Conservation (phyloP, 768 basidiomycete genomes). For the Holtermanniella nyarrowii region DNA sequence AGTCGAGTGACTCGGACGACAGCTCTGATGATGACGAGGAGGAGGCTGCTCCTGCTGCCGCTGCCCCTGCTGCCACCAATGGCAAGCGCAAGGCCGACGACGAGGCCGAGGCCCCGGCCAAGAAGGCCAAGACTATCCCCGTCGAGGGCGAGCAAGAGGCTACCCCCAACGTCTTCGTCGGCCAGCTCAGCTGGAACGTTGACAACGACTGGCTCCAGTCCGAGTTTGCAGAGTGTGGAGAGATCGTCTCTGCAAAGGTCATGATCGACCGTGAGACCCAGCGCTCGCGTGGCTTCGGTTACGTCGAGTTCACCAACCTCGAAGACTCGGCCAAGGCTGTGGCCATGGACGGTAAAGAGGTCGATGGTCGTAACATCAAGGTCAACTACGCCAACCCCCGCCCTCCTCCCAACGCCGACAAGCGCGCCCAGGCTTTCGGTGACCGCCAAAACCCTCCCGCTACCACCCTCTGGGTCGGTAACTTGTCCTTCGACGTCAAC, state of each 20-base stretch:
- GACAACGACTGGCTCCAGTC: slow-evolving; percentile 88
- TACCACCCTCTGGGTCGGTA: slow-evolving; percentile 76
- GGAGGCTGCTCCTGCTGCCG: slow-evolving; percentile 28
- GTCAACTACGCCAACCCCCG: slow-evolving; percentile 66
- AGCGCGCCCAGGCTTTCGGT: slow-evolving; percentile 64
- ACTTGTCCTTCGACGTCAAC: slow-evolving; percentile 65
- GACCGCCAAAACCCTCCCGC: slow-evolving; percentile 59
- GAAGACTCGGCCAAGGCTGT: slow-evolving; percentile 63
- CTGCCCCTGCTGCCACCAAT: slow-evolving; percentile 22
- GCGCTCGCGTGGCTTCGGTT: slow-evolving; percentile 47
- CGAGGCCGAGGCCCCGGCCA: slow-evolving; percentile 52
- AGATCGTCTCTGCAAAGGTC: slow-evolving; percentile 80
- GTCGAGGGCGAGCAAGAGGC: slow-evolving; percentile 46
- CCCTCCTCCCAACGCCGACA: slow-evolving; percentile 52
- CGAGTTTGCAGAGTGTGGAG: slow-evolving; percentile 82
- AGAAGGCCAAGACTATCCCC: slow-evolving; percentile 66
- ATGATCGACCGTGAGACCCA: slow-evolving; percentile 47
- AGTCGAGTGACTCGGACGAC: slow-evolving; percentile 27
- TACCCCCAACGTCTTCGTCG: slow-evolving; percentile 74
- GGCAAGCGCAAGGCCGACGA: slow-evolving; percentile 77
- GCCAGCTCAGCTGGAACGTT: slow-evolving; percentile 87
- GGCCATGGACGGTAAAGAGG: slow-evolving; percentile 67
- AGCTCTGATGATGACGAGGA: slow-evolving; percentile 45
- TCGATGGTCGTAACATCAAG: slow-evolving; percentile 81
- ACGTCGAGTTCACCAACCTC: slow-evolving; percentile 49